Base-by-base conservation (phyloP, 306 rosid species). In the Rosa lucieae region DNA sequence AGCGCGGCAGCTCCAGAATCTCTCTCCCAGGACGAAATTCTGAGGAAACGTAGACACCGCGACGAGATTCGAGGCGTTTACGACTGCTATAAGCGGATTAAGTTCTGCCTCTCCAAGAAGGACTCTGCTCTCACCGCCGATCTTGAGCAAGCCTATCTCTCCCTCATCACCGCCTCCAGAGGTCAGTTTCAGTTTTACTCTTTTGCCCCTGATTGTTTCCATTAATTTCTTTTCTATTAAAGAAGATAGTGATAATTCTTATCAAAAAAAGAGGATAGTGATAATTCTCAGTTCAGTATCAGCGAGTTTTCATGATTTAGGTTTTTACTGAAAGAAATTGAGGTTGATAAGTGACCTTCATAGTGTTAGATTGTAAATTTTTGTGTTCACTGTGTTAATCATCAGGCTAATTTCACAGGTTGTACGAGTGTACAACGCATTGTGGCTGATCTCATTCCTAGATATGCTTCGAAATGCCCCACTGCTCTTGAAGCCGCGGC, bases 361-460 rank as follows among this genome's bases (percentile, higher is more conserved):
- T 21, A 61, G 29, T 49, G 46, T 65, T 65, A 61, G 63, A 52
- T 48, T 53, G 35, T 48, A 17, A 37, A 40, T 32, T 71, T 53
- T 8, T 78, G 3, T 56, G 71, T 51, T 69, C 79, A 48, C 68
- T 51, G 80, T 83, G 70, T 79, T 55, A 73, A 77, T 73, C 65
- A 40, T 75, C 77, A 71, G 80, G 80, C 79, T 82, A 58, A 77
- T 44, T 81, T 77, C 82, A 53, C 88, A 95, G 99, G 99, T 77
- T 92, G 96, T 88, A 75, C 83, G 39, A 91, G 99, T 81, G 98
- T 87, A 52, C 92, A 90, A 77, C 88, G 98, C 69, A 89, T 93
- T 82, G 98, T 89, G 79, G 98, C 98, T 7, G 90, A 95, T 75
- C 87, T 91, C 72, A 91, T 95, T 89, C 99, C 98, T 78, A 91